These are phyloP conservation scores for Leishmania guyanensis DNA, from an alignment of 208 protist species.

Conservation along the genomic window DNA sequence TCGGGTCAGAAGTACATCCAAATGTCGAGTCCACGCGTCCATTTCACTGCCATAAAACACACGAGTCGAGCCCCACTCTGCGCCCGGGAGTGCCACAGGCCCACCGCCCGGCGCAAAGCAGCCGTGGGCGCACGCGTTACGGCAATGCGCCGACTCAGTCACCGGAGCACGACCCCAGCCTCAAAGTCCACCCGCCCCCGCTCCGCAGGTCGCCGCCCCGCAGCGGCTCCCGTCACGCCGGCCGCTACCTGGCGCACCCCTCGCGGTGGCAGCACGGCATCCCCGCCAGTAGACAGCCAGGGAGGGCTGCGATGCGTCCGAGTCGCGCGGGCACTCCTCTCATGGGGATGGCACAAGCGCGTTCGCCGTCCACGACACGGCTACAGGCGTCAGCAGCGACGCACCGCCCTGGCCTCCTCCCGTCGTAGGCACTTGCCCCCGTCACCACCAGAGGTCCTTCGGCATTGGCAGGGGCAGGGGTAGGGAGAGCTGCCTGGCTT, in stretches of 20 bases:
- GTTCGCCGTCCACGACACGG: background rate
- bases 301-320: background rate
- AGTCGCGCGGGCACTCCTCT: background rate
- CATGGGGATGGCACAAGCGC: background rate
- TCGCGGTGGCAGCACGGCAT: too few species aligned
- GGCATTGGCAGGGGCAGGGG: background rate
- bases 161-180: background rate
- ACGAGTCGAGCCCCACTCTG: background rate
- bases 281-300: background rate
- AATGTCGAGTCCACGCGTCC: background rate
- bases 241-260: background rate
- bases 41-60: background rate
- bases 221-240: background rate
- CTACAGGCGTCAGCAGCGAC: background rate
- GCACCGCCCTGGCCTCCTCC: background rate
- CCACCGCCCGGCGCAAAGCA: background rate
- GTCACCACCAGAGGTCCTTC: background rate
- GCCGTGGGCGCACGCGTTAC: background rate
- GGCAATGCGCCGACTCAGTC: background rate
- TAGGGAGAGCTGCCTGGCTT: background rate
- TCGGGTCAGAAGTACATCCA: background rate
- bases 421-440: background rate
- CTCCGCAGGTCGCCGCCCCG: background rate
- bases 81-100: too few species aligned
- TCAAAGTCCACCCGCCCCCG: background rate